Base-by-base conservation (phyloP, 306 rosid species). In the Vicia villosa region DNA sequence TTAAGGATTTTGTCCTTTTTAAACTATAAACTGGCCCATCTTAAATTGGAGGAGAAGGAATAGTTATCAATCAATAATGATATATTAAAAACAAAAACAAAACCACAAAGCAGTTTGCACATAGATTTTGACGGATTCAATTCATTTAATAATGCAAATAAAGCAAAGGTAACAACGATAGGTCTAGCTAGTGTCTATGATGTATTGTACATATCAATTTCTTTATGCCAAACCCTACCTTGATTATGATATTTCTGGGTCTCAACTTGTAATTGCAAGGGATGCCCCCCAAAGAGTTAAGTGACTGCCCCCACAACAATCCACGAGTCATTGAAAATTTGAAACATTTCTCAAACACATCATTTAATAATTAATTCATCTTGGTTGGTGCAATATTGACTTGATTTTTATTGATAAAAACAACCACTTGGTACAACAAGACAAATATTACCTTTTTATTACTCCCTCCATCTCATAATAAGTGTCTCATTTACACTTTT, bases 381-480 rank as follows among this genome's bases (percentile, higher is more conserved):
- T 30, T 5, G 17, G 4, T 15, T 59, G 15, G 10, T 5, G 17
- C 19, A 32, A 10, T n/a, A n/a, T n/a, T 24, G 37, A 58, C 71
- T 73, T 70, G 37, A 16, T 21, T 32, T 32, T 32, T 32, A 6
- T 32, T 13, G 6, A 57, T 73, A 68, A 60, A 4, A 32, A 5
- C 37, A 6, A 32, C 37, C 37, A 32, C 37, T 6, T 0, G 37
- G 34, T 45, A 8, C 24, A 40, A 36, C 21, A 66, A 32, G 63
- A 72, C 70, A 60, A 70, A 56, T 49, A 4, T 34, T 3, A 30
- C 62, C 59, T 60, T 68, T 68, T 24, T 4, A 17, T 15, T 28
- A 58, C n/a, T n/a, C n/a, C n/a, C n/a, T n/a, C n/a, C n/a, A n/a
- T n/a, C n/a, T n/a, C n/a, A n/a, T n/a, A n/a, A n/a, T n/a, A n/a